These are phyloP conservation scores for Avicennia marina DNA, from an alignment of 257 asterid genomes.

Conservation along the genomic window DNA sequence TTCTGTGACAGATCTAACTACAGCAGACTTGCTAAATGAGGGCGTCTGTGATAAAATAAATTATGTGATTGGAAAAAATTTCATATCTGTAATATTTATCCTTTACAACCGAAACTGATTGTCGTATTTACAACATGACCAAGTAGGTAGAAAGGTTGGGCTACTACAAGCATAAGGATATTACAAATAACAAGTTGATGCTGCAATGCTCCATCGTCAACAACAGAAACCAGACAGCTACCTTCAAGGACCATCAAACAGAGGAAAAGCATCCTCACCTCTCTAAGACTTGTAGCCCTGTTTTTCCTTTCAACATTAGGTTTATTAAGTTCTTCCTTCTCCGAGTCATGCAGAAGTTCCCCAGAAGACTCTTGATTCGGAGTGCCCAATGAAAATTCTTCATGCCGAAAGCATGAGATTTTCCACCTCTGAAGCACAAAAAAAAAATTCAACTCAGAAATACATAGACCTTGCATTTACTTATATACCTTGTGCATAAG, in stretches of 20 bases:
- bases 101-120: neutral
- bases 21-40: neutral
- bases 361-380: conserved; percentile 43
- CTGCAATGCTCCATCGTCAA: conserved; percentile 4
- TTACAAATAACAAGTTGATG: neutral
- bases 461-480: neutral
- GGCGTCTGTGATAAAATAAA: neutral
- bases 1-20: too few species aligned
- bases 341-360: conserved; percentile 44
- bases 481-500: conserved; percentile 13
- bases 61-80: neutral
- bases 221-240: conserved; percentile 13
- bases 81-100: neutral
- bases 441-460: conserved; percentile 9
- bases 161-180: conserved; percentile 1
- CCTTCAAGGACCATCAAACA: conserved; percentile 10
- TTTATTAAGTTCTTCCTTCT: conserved; percentile 36
- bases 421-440: conserved; percentile 55
- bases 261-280: conserved; percentile 40
- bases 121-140: conserved; percentile 3
- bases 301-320: conserved; percentile 32
- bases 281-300: conserved; percentile 35
- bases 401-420: conserved; percentile 73
- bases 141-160: conserved; percentile 1
- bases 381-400: conserved; percentile 38